These are phyloP conservation scores for Chaetomium globosum DNA, from an alignment of 2,329 filamentous ascomycete genomes.

Conservation along the genomic window DNA sequence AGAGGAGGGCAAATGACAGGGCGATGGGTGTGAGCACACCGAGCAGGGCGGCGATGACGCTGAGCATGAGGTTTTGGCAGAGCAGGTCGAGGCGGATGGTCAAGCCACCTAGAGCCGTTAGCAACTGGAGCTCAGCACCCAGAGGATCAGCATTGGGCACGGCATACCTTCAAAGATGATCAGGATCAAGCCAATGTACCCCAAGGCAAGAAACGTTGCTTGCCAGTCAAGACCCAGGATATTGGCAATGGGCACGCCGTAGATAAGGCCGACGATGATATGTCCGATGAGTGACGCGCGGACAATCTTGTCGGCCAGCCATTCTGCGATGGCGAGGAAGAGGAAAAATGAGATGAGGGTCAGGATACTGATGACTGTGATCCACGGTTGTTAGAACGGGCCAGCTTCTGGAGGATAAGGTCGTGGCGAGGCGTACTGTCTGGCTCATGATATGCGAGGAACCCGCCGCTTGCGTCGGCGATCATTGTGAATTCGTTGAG, in stretches of 20 bases:
- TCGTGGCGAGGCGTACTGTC: conserved; percentile 35
- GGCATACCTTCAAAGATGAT: conserved; percentile 52
- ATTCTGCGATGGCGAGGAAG: conserved; percentile 48
- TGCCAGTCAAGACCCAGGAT: conserved; percentile 49
- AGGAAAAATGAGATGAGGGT: conserved; percentile 51
- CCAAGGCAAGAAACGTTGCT: conserved; percentile 50
- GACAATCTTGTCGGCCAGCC: conserved; percentile 46
- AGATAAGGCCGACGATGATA: conserved; percentile 52
- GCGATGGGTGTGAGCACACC: conserved; percentile 52
- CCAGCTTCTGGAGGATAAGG: not conserved
- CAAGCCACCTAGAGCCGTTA: conserved; percentile 42
- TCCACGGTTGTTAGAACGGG: not conserved
- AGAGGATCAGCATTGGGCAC: not conserved
- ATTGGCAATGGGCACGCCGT: conserved; percentile 50
- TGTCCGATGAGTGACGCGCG: conserved; percentile 52
- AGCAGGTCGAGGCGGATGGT: conserved; percentile 51
- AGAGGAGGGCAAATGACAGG: conserved; percentile 48
- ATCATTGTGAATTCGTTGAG: conserved; percentile 16
- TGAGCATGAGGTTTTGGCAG: conserved; percentile 49
- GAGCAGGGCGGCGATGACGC: conserved; percentile 46
- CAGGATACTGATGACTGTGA: conserved; percentile 45
- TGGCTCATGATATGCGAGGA: conserved; percentile 47
- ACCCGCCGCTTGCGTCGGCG: conserved; percentile 33
- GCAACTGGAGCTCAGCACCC: not conserved
- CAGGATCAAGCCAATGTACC: conserved; percentile 53